Evolutionary conservation across 495 filamentous ascomycete genomes (phyloP), one percentile per base, ranked within the genome.

Genomic region (Collariella sp.): DNA sequence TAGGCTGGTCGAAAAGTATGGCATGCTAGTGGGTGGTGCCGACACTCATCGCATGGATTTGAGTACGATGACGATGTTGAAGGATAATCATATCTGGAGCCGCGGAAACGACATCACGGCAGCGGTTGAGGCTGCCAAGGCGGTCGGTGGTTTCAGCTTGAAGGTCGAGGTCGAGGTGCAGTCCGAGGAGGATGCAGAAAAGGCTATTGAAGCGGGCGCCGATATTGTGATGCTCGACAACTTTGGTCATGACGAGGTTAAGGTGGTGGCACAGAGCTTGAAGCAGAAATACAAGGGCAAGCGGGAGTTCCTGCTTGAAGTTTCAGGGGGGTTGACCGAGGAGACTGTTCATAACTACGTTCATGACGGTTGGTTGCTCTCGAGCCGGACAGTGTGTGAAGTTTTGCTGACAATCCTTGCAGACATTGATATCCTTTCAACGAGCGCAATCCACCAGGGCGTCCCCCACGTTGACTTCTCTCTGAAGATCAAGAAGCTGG

Each of bases 191-290:
- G 89, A 94, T 68, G 93, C 93, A 4, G 82, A 95, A 65, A 88
- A 94, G 69, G 93, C 93, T 0, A 88, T 96, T 61, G 79, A 69
- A 5, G 91, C 91, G 0, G 94, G 93, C 3, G 93, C 93, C 1
- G 91, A 97, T 75, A 81, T 97, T 6, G 80, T 98, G 47, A 98
- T 98, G 93, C 71, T 98, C 61, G 93, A 98, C 69, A 98, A 98
- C 65, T 97, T 97, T 64, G 79, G 78, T 0, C 77, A 82, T 0
- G 83, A 88, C 10, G 89, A 83, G 0, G 83, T 95, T 50, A 82
- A 79, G 62, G 70, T 75, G 26, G 87, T 86, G 0, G 87, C 91
- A 12, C 72, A 55, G 64, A 78, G 75, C 56, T 70, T 98, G 33
- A 93, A 90, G 74, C 71, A 84, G 61, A 79, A 81, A 61, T 96